Evolutionary conservation across 345 rosid genomes (phyloP).

Genomic region (Bruguiera parviflora): DNA sequence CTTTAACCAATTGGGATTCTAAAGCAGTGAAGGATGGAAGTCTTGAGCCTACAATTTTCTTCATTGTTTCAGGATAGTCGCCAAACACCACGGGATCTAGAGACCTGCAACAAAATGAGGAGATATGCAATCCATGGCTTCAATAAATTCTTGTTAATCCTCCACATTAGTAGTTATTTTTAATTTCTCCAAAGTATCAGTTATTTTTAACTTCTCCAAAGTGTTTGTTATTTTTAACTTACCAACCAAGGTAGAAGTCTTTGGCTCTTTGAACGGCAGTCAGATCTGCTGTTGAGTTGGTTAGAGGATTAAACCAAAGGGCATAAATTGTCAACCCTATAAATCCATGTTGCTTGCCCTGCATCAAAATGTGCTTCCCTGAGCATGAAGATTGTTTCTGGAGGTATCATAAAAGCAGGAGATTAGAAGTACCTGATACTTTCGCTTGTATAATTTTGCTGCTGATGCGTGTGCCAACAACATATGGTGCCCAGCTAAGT

Average conservation of each 20-base stretch:
- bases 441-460: slow-evolving; percentile 48
- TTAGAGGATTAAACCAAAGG: slow-evolving; percentile 23
- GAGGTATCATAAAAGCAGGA: neutral
- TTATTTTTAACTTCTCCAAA: too few relatives aligned
- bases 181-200: too few relatives aligned
- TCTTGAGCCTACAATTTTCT: slow-evolving; percentile 54
- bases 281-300: slow-evolving; percentile 35
- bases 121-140: neutral
- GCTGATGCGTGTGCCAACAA: slow-evolving; percentile 70
- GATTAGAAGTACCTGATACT: slow-evolving; percentile 45
- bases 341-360: slow-evolving; percentile 38
- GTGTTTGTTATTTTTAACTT: slow-evolving; percentile 6
- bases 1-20: slow-evolving; percentile 59
- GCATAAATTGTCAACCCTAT: slow-evolving; percentile 35
- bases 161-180: too few relatives aligned
- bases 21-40: slow-evolving; percentile 49
- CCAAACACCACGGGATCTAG: slow-evolving; percentile 62
- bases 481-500: slow-evolving; percentile 55
- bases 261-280: slow-evolving; percentile 38
- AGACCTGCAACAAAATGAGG: slow-evolving; percentile 40
- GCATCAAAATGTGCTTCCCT: neutral
- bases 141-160: neutral
- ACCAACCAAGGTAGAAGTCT: slow-evolving; percentile 44
- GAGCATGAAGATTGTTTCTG: neutral
- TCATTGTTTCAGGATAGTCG: slow-evolving; percentile 69